These are phyloP conservation scores for Batkoa obscura DNA, from an alignment of 371 early-diverging fungal species.

Conservation along the genomic window DNA sequence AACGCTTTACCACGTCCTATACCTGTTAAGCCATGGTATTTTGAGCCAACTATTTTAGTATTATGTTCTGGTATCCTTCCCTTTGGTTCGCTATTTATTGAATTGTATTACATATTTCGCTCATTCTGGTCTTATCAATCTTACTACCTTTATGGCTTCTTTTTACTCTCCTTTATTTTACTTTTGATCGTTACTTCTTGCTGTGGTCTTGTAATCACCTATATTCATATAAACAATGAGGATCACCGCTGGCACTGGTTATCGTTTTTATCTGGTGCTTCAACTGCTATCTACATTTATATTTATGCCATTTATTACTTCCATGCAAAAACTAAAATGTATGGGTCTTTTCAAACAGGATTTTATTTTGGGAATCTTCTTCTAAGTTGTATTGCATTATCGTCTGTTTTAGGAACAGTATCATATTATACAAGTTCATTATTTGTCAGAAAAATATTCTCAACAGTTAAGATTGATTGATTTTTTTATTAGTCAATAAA, in stretches of 20 bases:
- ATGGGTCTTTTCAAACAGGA: conserved; percentile 13
- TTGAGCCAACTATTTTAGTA: conserved; percentile 38
- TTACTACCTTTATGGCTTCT: conserved; percentile 71
- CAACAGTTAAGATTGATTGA: no score
- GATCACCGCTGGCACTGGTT: conserved; percentile 82
- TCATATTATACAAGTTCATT: no score
- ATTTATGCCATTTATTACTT: conserved; percentile 63
- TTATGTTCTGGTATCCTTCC: conserved; percentile 57
- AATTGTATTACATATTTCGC: conserved; percentile 68
- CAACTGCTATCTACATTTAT: conserved; percentile 58
- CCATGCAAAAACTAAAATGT: conserved; percentile 37
- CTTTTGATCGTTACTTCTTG: conserved; percentile 53
- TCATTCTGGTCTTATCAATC: conserved; percentile 71
- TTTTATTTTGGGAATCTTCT: no score
- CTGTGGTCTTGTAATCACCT: conserved; percentile 56
- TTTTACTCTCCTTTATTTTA: conserved; percentile 50
- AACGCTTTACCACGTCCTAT: conserved; percentile 66
- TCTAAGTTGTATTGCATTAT: no score
- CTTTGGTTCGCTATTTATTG: conserved; percentile 68
- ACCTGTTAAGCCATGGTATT: conserved; percentile 55
- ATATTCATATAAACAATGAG: conserved; percentile 60
- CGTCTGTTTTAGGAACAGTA: no score
- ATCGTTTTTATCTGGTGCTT: conserved; percentile 55
- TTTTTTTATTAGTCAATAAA: no score
- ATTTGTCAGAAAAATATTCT: no score